A percentile compares a stretch with the other conserved stretches of the same genome.
Conservation (phyloP, 805 yeast species). For the Ogataea trehalophila region DNA sequence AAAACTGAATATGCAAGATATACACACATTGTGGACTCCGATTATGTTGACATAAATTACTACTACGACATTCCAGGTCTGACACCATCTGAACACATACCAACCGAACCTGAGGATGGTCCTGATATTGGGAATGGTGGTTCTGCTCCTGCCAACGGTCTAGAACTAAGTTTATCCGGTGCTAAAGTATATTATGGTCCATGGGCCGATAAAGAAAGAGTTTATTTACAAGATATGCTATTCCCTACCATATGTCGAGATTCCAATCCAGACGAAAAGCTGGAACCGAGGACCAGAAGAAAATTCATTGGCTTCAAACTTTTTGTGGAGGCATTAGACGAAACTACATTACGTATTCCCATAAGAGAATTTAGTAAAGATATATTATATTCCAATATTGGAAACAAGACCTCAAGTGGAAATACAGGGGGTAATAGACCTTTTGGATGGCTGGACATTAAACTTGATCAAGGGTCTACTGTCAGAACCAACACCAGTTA, state of each 20-base stretch:
- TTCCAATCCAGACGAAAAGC: constrained; percentile 32
- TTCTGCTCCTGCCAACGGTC: constrained; percentile 53
- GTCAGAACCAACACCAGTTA: constrained; percentile 44
- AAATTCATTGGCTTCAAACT: constrained; percentile 52
- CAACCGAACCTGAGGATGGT: constrained; percentile 34
- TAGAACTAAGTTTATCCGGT: constrained; percentile 52
- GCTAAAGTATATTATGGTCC: constrained; percentile 85
- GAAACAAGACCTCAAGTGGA: neutral
- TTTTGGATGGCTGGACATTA: constrained; percentile 90
- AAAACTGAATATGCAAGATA: constrained; percentile 79
- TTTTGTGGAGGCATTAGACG: constrained; percentile 56
- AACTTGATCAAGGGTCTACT: constrained; percentile 49
- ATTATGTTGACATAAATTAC: constrained; percentile 48
- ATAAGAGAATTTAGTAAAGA: constrained; percentile 83
- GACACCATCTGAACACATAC: constrained; percentile 37
- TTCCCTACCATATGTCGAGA: constrained; percentile 67
- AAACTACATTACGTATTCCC: constrained; percentile 69
- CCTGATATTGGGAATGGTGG: constrained; percentile 59
- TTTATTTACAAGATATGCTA: constrained; percentile 55
- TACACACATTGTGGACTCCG: constrained; percentile 62
- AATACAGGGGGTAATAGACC: constrained; percentile 40
- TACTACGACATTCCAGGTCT: constrained; percentile 71
- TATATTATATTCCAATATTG: constrained; percentile 24
- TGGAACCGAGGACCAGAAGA: constrained; percentile 49
- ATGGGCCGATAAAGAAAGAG: constrained; percentile 88